These are phyloP conservation scores for Thalassiosira livingstoniorum DNA, from an alignment of 352 stramenopile species.

Conservation along the genomic window DNA sequence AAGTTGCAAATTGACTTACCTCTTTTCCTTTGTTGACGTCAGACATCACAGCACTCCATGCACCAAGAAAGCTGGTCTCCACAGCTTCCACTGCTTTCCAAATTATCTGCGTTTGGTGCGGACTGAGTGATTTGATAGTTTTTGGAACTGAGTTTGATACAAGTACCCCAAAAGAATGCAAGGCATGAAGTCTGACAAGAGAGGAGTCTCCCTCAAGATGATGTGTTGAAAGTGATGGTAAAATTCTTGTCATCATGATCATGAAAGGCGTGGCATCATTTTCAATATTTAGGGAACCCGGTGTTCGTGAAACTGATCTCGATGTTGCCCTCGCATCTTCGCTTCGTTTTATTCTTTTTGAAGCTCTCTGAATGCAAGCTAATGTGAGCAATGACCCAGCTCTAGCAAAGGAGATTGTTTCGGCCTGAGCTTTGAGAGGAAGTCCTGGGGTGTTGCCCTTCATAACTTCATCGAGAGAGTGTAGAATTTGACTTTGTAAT, in stretches of 20 bases:
- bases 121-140: conserved; percentile 32
- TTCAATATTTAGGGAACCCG: conserved; percentile 25
- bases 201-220: conserved; percentile 64
- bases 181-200: conserved; percentile 56
- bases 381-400: conserved; percentile 78
- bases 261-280: conserved; percentile 69
- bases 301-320: conserved; percentile 53
- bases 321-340: conserved; percentile 58
- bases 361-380: conserved; percentile 81
- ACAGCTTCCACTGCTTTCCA: conserved; percentile 79
- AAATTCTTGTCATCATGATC: conserved; percentile 84
- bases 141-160: conserved; percentile 74
- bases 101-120: conserved; percentile 72
- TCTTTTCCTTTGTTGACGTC: conserved; percentile 76
- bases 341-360: conserved; percentile 60
- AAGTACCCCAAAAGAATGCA: conserved; percentile 79
- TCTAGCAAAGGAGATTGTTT: conserved; percentile 67
- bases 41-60: conserved; percentile 73
- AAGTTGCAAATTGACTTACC: conserved; percentile 16
- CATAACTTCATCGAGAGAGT: conserved; percentile 84
- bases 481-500: conserved; percentile 81
- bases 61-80: conserved; percentile 77
- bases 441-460: conserved; percentile 61
- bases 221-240: conserved; percentile 73
- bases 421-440: conserved; percentile 53